Conservation (phyloP, 192 early-diverging fungal genomes). For the Ramicandelaber brevisporus region DNA sequence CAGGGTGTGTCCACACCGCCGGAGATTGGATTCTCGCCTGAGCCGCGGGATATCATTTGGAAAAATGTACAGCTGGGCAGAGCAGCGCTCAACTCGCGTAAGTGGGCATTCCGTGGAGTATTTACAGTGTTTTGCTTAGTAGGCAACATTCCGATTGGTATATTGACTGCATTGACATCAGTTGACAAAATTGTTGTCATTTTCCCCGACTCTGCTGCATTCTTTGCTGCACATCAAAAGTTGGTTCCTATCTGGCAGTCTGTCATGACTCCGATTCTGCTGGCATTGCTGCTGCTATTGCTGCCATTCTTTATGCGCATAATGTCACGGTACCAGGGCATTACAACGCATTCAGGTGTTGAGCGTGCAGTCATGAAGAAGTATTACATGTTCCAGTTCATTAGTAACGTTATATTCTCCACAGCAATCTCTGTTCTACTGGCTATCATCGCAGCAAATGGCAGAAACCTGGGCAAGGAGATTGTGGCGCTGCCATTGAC, state of each 20-base stretch:
- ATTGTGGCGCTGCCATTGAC: constrained; percentile 8
- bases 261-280: constrained; percentile 32
- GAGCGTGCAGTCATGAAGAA: constrained; percentile 43
- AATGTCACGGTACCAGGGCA: constrained; percentile 39
- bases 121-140: constrained; percentile 29
- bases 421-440: constrained; percentile 19
- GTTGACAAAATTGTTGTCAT: constrained; percentile 25
- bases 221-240: constrained; percentile 18
- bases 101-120: constrained; percentile 12
- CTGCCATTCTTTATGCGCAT: constrained; percentile 33
- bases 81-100: constrained; percentile 13
- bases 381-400: constrained; percentile 43
- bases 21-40: constrained; percentile 22
- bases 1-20: constrained; percentile 6
- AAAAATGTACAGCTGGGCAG: constrained; percentile 30
- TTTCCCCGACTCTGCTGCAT: constrained; percentile 17
- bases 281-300: constrained; percentile 34
- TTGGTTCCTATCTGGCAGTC: constrained; percentile 31
- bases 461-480: constrained; percentile 7
- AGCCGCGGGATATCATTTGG: constrained; percentile 56
- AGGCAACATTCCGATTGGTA: constrained; percentile 37
- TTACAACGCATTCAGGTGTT: constrained; percentile 33
- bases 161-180: constrained; percentile 29
- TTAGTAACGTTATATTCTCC: constrained; percentile 41
- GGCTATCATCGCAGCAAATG: constrained; percentile 9